Evolutionary conservation across 1,284 basidiomycete species (phyloP).

Genomic region (Boletus mariae): DNA sequence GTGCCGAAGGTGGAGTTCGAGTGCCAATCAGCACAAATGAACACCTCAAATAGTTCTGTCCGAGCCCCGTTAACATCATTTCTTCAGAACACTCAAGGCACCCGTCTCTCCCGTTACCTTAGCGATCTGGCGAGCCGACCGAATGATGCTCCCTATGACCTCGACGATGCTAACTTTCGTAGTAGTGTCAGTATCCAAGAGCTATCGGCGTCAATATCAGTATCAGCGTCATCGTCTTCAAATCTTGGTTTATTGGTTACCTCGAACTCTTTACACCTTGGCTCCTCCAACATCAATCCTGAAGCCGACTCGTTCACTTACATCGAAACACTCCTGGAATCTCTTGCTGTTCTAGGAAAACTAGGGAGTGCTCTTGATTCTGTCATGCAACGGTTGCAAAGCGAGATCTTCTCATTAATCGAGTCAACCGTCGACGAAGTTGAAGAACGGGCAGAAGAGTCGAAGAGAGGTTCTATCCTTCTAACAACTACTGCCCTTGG

Average conservation of each 20-base stretch:
- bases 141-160: conserved; percentile 76
- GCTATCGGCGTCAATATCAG: conserved; percentile 28
- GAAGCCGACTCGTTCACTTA: conserved; percentile 93
- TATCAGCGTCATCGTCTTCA: conserved; percentile 28
- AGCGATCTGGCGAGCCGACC: conserved; percentile 70
- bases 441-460: conserved; percentile 79
- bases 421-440: conserved; percentile 91
- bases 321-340: conserved; percentile 91
- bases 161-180: conserved; percentile 53
- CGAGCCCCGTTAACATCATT: conserved; percentile 36
- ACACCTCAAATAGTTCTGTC: conserved; percentile 27
- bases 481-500: conserved; percentile 25
- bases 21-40: conserved; percentile 38
- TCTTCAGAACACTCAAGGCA: conserved; percentile 32
- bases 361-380: conserved; percentile 84
- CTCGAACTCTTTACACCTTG: conserved; percentile 14
- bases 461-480: conserved; percentile 52
- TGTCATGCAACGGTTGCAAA: conserved; percentile 78
- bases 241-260: conserved; percentile 20
- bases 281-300: conserved; percentile 53
- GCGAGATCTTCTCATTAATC: conserved; percentile 84
- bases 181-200: conserved; percentile 27
- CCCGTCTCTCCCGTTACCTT: conserved; percentile 64
- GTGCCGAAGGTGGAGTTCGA: conserved; percentile 61
- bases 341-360: conserved; percentile 86